Percentiles rank a stretch among this genome's conserved stretches.
Conservation (phyloP, 805 yeast genomes). For the Candida chauliodis region DNA sequence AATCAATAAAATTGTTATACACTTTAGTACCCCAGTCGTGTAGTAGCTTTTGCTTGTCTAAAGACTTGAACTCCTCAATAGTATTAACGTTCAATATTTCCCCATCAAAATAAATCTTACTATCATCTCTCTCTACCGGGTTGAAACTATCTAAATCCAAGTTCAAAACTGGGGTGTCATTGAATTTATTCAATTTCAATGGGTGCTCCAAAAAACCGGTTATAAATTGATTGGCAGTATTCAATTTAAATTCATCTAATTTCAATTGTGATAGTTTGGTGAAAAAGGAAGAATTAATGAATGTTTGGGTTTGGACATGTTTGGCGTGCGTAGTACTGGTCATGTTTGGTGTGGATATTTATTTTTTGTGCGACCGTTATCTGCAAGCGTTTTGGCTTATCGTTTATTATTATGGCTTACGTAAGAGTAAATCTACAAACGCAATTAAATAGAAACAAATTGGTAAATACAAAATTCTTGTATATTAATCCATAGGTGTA, state of each 20-base stretch:
- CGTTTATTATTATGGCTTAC: too few species aligned
- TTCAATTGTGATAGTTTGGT: slow-evolving; percentile 69
- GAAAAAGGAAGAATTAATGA: slow-evolving; percentile 86
- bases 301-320: slow-evolving; percentile 54
- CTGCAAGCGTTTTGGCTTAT: too few species aligned
- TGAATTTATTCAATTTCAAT: slow-evolving; percentile 29
- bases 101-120: slow-evolving; percentile 28
- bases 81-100: slow-evolving; percentile 65
- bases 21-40: slow-evolving; percentile 31
- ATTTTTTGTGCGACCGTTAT: background rate
- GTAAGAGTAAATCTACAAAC: too few species aligned
- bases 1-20: slow-evolving; percentile 26
- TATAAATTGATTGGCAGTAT: slow-evolving; percentile 42
- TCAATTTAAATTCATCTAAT: slow-evolving; percentile 68
- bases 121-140: slow-evolving; percentile 6
- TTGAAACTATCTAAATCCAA: slow-evolving; percentile 33
- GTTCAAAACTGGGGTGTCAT: slow-evolving; percentile 31
- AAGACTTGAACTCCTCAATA: slow-evolving; percentile 73
- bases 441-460: too few species aligned
- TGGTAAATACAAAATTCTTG: too few species aligned
- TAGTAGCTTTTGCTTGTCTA: slow-evolving; percentile 63
- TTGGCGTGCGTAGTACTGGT: slow-evolving; percentile 1
- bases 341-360: background rate
- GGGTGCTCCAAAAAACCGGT: slow-evolving; percentile 42
- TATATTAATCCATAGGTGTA: slow-evolving; percentile 17